phyloP scores from a whole-genome alignment of 345 rosid species.

The Stellera chamaejasme region DNA sequence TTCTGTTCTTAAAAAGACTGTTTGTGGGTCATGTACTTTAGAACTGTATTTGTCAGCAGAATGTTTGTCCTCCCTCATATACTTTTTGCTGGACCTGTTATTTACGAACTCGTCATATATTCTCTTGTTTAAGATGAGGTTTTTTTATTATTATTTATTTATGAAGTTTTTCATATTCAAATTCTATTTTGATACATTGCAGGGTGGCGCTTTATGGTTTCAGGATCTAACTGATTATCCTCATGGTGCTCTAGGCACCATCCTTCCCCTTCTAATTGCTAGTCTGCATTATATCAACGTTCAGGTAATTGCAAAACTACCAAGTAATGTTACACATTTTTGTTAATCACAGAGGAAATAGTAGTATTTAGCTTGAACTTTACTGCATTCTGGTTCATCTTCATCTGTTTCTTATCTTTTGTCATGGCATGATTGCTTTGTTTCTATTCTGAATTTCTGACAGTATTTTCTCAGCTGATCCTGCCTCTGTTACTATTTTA shows the following conservation, averaged over 20 bases:
- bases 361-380: no score
- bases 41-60: background rate
- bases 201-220: constrained; percentile 98
- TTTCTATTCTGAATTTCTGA: no score
- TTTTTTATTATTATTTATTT: no score
- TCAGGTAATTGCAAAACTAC: constrained; percentile 40
- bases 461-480: no score
- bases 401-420: no score
- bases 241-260: constrained; percentile 49
- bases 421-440: no score
- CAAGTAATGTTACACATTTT: no score
- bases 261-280: constrained; percentile 69
- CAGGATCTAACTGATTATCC: constrained; percentile 78
- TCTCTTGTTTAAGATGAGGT: background rate
- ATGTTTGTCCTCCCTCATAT: background rate
- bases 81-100: background rate
- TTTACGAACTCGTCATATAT: background rate
- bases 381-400: no score
- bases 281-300: constrained; percentile 70
- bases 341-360: no score
- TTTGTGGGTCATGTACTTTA: background rate
- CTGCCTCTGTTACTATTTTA: no score
- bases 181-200: constrained; percentile 20
- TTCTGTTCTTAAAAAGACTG: no score
- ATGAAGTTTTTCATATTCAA: constrained; percentile 3